These are phyloP conservation scores for Penicillium paxilli DNA, from an alignment of 495 filamentous ascomycete genomes.

Conservation along the genomic window DNA sequence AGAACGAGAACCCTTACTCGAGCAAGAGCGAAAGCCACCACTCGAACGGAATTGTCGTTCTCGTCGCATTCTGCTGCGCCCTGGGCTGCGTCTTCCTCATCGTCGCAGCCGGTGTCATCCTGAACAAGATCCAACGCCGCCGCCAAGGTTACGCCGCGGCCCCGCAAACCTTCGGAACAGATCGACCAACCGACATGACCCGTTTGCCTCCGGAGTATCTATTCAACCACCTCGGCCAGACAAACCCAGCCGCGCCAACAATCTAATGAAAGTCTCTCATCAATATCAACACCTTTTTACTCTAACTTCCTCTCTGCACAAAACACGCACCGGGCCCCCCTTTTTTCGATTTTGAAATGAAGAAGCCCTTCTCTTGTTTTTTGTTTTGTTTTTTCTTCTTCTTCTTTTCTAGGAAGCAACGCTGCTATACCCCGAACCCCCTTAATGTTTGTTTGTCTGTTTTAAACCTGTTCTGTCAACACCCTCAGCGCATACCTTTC, in stretches of 20 bases:
- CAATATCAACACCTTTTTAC: too few species aligned
- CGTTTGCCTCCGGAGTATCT: constrained; percentile 81
- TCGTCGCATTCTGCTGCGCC: constrained; percentile 89
- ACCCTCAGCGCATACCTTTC: constrained; percentile 14
- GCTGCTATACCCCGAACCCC: constrained; percentile 35
- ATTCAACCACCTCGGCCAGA: constrained; percentile 57
- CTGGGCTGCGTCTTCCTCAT: constrained; percentile 85
- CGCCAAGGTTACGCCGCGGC: constrained; percentile 85
- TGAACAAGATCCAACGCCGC: constrained; percentile 80
- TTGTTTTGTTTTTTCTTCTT: neutral
- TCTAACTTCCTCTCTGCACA: constrained; percentile 5
- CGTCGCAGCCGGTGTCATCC: constrained; percentile 77
- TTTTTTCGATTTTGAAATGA: constrained; percentile 20
- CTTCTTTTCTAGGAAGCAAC: constrained; percentile 25
- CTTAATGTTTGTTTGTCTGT: constrained; percentile 35
- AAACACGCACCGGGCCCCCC: constrained; percentile 17
- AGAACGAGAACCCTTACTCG: constrained; percentile 67
- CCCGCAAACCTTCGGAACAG: constrained; percentile 66
- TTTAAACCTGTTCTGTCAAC: neutral
- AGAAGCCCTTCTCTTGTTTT: constrained; percentile 28
- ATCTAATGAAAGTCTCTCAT: constrained; percentile 30
- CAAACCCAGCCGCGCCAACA: constrained; percentile 36
- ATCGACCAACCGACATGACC: constrained; percentile 72
- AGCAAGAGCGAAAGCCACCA: constrained; percentile 56
- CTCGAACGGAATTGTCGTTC: constrained; percentile 81